Base-by-base conservation (phyloP, 192 early-diverging fungal genomes). In the Backusella tarrabulga region DNA sequence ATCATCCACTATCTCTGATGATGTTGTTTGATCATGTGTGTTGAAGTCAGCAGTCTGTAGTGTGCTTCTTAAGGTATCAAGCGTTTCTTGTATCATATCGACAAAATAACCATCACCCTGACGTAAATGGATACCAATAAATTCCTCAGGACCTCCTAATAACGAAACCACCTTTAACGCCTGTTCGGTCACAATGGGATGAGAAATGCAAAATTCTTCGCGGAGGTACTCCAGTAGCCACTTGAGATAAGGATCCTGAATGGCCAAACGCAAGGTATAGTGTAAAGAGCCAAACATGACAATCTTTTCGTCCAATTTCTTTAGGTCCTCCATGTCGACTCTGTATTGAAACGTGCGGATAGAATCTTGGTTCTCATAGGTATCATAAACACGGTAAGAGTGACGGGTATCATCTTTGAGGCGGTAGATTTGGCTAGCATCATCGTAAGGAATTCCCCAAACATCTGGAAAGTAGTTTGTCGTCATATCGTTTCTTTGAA, bases 211-310 rank as follows among this genome's bases (percentile, higher is more conserved):
- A 4, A 77, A 46, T 29, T 77, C 76, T 35, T 36, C 35, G 21
- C 63, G 40, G 23, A 81, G 67, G 50, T 72, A 75, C 19, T 81
- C 72, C 17, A 41, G 35, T 6, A 79, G 34, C 72, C 72, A 79
- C 29, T 42, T 72, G 71, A 81, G 74, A 17, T 82, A 72, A 15
- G 81, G 50, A 7, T 79, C 66, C n/a, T 84, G 77, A 17, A 85
- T 75, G n/a, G 79, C 79, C 14, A 89, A 67, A 1, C 88, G 74
- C 3, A 75, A 78, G 6, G 85, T 78, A 15, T 83, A 82, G 73
- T 86, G 87, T 14, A 87, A 75, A 1, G 88, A 87, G 1, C 85
- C 86, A 56, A 89, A 82, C 26, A 82, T 74, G 4, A 87, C 79
- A 50, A 89, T n/a, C 21, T 74, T 67, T 34, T 89, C 86, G 2